Base-by-base conservation (phyloP, 805 yeast species). In the Schizosaccharomyces japonicus region DNA sequence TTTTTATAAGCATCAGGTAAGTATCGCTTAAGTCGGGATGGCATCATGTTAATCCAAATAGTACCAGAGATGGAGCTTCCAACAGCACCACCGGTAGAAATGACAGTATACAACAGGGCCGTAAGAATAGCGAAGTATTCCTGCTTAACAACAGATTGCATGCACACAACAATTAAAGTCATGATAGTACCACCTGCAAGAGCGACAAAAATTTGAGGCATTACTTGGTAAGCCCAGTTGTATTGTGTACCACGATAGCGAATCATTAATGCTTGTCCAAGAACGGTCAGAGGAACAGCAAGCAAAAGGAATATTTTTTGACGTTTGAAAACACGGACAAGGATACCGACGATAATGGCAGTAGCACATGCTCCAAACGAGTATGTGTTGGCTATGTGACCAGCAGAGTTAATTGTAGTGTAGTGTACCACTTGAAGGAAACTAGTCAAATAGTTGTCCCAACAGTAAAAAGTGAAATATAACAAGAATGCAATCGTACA, bases 131-230 rank as follows among this genome's bases (percentile, higher is more conserved):
- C 76, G 71, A 73, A 70, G 57, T 68, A 63, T 54, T 72, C 73
- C 57, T 72, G 79, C 52, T 62, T 66, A 44, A 70, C 66, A 48
- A 71, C 64, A 1, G 78, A 63, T 55, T 68, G 68, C 51, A 70
- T 67, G 39, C 78, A 68, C 11, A 71, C 70, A 53, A 71, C 73
- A 15, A 70, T 65, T 11, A 71, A 62, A 53, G 73, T 72, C 17
- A 75, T 71, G 60, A 73, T 70, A 55, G 73, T 71, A 30, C 78
- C 77, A 45, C 77, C 76, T 55, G 77, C 79, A 49, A 76, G 66
- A 54, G 80, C 80, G 55, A 73, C 58, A 31, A 76, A 56, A 56
- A 75, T 68, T 51, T 71, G 65, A n/a, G 73, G 70, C 39, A 76
- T 80, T 57, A 76, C 69, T 44, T 74, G 62, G 56, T 78, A 80